Base-by-base conservation (phyloP, 2,329 filamentous ascomycete species). In the Knoxdaviesia proteae region DNA sequence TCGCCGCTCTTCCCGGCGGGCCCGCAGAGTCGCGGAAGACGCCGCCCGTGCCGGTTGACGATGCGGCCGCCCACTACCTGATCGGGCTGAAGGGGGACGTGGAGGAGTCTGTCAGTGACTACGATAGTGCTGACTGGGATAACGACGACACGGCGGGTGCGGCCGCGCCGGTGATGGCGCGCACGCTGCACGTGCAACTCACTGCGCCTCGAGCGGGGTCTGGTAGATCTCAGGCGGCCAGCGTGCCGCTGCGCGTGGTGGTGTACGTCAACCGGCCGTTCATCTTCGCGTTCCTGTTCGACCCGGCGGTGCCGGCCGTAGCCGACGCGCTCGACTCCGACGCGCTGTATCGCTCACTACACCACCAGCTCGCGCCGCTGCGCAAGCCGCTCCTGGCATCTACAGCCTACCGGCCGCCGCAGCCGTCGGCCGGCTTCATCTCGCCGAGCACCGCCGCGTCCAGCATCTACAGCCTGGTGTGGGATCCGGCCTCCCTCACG, bases 241-340 rank as follows among this genome's bases (percentile, higher is more conserved):
- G 55, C 40, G 47, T 49, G 36, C 51, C 36, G 36, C 56, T 86
- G 37, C 71, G 77, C 1, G 77, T 83, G 1, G 69, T 86, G 6
- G 69, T 86, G 41, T 87, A 86, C 53, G 70, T 78, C 39, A 74
- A 77, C 54, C 71, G 69, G 30, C 83, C 83, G 0, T 88, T 88
- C 57, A 70, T 88, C 40, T 87, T 82, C 54, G 71, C 77, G 1
- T 78, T 90, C 47, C 62, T 90, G 4, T 88, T 88, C 56, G 52
- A 54, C 7, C 53, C 61, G 9, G 64, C 65, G 39, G 77, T 39
- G n/a, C 60, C 69, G 40, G 61, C 69, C 37, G 64, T 65, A 40
- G 77, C 78, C 6, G 65, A 71, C 43, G 70, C 73, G 1, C 56
- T 77, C 2, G 66, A 67, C 4, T 68, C 63, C 54, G 61, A 69